Evolutionary conservation across 805 yeast species (phyloP).

Genomic region (Saturnispora bothae): DNA sequence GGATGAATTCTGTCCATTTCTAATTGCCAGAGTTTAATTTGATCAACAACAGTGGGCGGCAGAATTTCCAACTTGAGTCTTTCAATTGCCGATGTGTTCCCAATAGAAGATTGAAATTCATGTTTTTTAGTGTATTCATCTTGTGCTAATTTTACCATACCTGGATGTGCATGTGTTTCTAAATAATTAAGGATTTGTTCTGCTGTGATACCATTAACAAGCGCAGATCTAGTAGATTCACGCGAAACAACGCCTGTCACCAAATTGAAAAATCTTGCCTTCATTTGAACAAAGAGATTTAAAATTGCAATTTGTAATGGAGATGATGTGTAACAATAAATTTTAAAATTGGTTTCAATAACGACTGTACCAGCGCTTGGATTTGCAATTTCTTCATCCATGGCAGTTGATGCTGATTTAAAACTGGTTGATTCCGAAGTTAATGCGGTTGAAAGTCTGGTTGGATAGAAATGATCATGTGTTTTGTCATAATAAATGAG

Average conservation of each 20-base stretch:
- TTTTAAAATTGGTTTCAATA: conserved; percentile 85
- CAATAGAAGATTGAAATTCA: conserved; percentile 47
- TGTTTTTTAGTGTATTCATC: conserved; percentile 55
- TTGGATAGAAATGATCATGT: conserved; percentile 71
- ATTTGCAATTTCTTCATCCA: conserved; percentile 50
- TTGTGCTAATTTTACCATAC: conserved; percentile 69
- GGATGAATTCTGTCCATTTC: conserved; percentile 88
- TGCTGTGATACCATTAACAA: conserved; percentile 83
- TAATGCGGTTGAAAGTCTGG: conserved; percentile 78
- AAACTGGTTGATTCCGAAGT: conserved; percentile 74
- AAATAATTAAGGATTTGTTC: conserved; percentile 87
- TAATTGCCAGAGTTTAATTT: conserved; percentile 89
- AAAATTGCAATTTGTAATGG: conserved; percentile 91
- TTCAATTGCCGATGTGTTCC: conserved; percentile 27
- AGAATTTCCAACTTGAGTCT: conserved; percentile 50
- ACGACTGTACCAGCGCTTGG: conserved; percentile 57
- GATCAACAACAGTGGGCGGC: conserved; percentile 97
- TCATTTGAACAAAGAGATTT: conserved; percentile 77
- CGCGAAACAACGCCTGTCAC: conserved; percentile 90
- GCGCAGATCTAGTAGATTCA: conserved; percentile 79
- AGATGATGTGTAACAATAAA: conserved; percentile 88
- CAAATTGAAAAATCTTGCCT: conserved; percentile 79
- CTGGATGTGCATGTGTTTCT: conserved; percentile 89
- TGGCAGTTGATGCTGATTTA: conserved; percentile 63
- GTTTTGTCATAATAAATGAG: conserved; percentile 50